Evolutionary conservation across 129 eudicot genomes (phyloP), one percentile per base, ranked within the genome.

Genomic region (Flaveria trinervia): DNA sequence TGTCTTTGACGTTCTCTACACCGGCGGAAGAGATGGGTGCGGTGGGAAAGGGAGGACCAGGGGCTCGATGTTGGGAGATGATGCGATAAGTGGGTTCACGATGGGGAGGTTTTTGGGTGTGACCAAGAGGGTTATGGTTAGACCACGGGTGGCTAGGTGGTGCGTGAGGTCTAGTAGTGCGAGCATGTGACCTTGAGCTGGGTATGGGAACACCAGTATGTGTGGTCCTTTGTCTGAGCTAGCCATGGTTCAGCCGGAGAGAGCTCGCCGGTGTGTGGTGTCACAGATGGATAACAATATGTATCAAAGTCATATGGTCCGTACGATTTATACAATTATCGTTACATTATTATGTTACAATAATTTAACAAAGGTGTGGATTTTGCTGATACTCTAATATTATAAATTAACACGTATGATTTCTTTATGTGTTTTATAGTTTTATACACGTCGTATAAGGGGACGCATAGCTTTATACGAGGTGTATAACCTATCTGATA

Each of bases 161-260:
- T 83, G 86, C 43, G 92, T 72, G 0, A 92, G 73, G 82, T 92
- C 94, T 5, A 92, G 94, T 48, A 90, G 83, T 18, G 96, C 79
- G 7, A 90, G 83, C 84, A 92, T 92, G 76, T 92, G 98, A 56
- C 98, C 98, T 86, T 89, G 98, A 0, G 98, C 96, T 57, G 98
- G 98, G 45, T 3, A 92, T 7, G 98, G 98, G 73, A 92, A 83
- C 2, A 89, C 83, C 0, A 92, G 52, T 5, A 92, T 68, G 55
- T 92, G 98, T 68, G 80, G 56, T 33, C 1, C 2, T 70, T 78
- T 51, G 68, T 4, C 39, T 33, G 39, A 33, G 39, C 7, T 78
- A 12, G 28, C 50, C 75, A 55, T 68, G 12, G 70, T 33, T 65
- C 41, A 6, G 5, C 41, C 41, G 41, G 41, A 36, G 1, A 36